Evolutionary conservation across 2,329 filamentous ascomycete species (phyloP).

Genomic region (Stemphylium beticola): DNA sequence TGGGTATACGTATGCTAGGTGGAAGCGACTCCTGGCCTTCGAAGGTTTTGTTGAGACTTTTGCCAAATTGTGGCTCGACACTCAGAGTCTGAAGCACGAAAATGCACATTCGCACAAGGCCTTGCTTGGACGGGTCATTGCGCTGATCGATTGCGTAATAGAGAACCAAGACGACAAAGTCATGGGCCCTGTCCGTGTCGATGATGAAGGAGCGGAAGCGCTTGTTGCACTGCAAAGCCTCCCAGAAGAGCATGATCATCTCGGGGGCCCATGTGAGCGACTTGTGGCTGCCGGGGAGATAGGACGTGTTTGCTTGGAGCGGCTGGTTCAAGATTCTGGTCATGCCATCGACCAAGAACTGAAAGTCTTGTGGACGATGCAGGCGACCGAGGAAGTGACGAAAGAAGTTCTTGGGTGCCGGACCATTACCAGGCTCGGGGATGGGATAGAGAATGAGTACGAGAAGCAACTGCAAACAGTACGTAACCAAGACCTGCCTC

Average conservation of each 20-base stretch:
- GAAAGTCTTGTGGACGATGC: constrained; percentile 94
- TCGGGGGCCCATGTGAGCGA: constrained; percentile 88
- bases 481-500: constrained; percentile 88
- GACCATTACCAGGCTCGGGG: constrained; percentile 71
- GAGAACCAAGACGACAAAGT: constrained; percentile 87
- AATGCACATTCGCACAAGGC: constrained; percentile 94
- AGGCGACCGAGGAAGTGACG: constrained; percentile 89
- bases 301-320: constrained; percentile 85
- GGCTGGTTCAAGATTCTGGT: constrained; percentile 90
- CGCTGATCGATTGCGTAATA: constrained; percentile 94
- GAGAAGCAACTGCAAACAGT: constrained; percentile 89
- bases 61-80: constrained; percentile 87
- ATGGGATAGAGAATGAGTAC: constrained; percentile 85
- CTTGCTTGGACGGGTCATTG: constrained; percentile 84
- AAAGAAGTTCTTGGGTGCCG: constrained; percentile 85
- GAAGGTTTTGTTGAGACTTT: constrained; percentile 87
- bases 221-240: constrained; percentile 96
- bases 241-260: constrained; percentile 97
- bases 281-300: constrained; percentile 83
- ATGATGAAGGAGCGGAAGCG: constrained; percentile 96
- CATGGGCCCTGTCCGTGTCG: constrained; percentile 89
- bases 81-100: constrained; percentile 95
- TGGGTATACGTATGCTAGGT: constrained; percentile 76
- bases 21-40: constrained; percentile 89
- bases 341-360: constrained; percentile 96